Conservation (phyloP, 2,329 filamentous ascomycete genomes). For the Monosporascus sp. region DNA sequence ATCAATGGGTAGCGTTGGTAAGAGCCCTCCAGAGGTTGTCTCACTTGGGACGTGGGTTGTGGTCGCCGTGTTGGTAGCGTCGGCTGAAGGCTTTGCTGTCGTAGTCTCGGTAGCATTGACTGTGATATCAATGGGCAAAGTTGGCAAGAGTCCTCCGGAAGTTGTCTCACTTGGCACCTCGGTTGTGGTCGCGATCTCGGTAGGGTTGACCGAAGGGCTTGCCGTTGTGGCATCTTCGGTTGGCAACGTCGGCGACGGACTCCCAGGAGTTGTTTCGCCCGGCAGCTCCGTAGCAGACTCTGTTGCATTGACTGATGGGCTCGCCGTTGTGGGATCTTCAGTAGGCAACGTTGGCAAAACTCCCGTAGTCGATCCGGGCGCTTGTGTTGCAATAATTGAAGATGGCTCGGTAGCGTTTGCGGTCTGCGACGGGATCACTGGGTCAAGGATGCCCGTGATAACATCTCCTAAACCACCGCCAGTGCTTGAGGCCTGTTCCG, state of each 20-base stretch:
- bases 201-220: no score
- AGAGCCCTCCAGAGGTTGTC: background rate
- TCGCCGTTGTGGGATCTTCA: no score
- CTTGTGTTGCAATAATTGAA: background rate
- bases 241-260: no score
- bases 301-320: no score
- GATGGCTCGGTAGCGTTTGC: background rate
- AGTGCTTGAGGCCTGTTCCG: background rate
- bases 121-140: background rate
- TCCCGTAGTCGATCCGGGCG: no score
- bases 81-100: no score
- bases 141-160: background rate
- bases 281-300: no score
- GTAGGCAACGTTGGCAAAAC: no score
- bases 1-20: background rate
- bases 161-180: background rate
- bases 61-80: constrained; percentile 1
- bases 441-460: constrained; percentile 2
- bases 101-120: background rate
- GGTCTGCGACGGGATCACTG: background rate
- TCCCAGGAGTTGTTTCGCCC: no score
- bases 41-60: background rate
- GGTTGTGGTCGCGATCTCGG: no score
- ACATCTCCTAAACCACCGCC: constrained; percentile 11
- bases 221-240: no score